Base-by-base conservation (phyloP, 31 red algal genomes). In the Endocladia muricata region DNA sequence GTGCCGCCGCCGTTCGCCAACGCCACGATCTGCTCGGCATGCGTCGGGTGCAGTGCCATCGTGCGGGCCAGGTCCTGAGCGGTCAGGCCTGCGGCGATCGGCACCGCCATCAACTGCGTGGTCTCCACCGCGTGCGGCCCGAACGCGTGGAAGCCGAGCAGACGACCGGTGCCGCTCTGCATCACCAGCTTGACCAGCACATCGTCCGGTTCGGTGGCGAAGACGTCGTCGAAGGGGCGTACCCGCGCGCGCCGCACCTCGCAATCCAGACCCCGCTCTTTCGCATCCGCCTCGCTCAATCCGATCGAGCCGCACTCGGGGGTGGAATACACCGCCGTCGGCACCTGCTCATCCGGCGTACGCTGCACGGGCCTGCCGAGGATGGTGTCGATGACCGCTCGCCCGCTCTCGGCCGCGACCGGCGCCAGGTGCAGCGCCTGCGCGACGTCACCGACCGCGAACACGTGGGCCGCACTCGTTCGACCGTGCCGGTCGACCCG, bases 401-500 rank as follows among this genome's bases (percentile, higher is more conserved):
- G 84, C 7, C 96, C 96, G 69, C 95, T 92, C n/a, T 89, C 91
- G 23, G 89, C 90, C 19, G 96, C 96, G 3, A 92, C 96, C 69
- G 95, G 96, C 23, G 96, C 96, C 19, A 99, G 92, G 92, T 95
- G 95, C 96, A 99, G 90, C 86, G 93, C 93, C 26, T 92, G 92
- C 73, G 95, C 95, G 31, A 83, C 96, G 42, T 99, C 96, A 30
- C 96, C 96, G 38, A 99, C 93, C n/a, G 88, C 90, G 51, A 82
- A 99, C 5, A 99, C 38, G 55, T 96, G 75, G 19, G 85, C 81
- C 26, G 95, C 63, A n/a, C n/a, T n/a, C 15, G 74, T 59, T 0
- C 61, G 39, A 34, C 90, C 90, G 43, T 76, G 76, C 58, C 75
- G 67, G 34, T 89, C 78, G 37, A 94, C 41, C n/a, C n/a, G n/a